phyloP scores from a whole-genome alignment of 176 grass and related monocot genomes.

The Bolboschoenus planiculmis region DNA sequence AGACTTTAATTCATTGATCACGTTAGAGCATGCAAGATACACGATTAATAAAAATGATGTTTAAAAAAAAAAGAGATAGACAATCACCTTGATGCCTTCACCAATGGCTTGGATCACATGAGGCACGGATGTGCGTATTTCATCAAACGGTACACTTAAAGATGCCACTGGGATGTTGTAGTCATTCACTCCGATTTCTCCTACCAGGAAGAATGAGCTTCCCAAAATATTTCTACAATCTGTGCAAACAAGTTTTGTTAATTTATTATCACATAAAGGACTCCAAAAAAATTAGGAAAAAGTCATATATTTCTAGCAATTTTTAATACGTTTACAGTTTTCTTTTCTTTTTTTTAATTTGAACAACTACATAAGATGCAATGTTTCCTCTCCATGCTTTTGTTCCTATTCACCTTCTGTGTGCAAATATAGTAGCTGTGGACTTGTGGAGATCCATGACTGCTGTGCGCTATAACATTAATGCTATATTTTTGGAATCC shows the following conservation, averaged over 20 bases:
- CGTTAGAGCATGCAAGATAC: not conserved
- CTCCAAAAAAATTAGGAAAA: not conserved
- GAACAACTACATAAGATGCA: not conserved
- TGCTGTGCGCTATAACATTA: not conserved
- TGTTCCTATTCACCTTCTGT: not conserved
- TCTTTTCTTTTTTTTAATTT: too few species aligned
- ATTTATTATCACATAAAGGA: not conserved
- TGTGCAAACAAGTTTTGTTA: not conserved
- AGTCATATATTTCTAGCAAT: not conserved
- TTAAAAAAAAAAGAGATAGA: not conserved
- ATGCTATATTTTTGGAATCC: not conserved
- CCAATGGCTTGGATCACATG: not conserved
- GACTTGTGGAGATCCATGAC: not conserved
- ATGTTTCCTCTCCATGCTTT: not conserved
- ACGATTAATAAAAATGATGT: not conserved
- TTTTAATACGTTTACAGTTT: not conserved
- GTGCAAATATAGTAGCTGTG: not conserved
- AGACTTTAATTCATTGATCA: not conserved
- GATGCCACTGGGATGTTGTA: not conserved
- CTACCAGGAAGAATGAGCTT: constrained; percentile 8
- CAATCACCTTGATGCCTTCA: not conserved
- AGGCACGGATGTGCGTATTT: constrained; percentile 7
- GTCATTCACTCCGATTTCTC: constrained; percentile 21
- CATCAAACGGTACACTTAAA: not conserved
- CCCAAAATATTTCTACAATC: not conserved